Conservation (phyloP, 495 filamentous ascomycete genomes). For the Beverwykella pulmonaria region DNA sequence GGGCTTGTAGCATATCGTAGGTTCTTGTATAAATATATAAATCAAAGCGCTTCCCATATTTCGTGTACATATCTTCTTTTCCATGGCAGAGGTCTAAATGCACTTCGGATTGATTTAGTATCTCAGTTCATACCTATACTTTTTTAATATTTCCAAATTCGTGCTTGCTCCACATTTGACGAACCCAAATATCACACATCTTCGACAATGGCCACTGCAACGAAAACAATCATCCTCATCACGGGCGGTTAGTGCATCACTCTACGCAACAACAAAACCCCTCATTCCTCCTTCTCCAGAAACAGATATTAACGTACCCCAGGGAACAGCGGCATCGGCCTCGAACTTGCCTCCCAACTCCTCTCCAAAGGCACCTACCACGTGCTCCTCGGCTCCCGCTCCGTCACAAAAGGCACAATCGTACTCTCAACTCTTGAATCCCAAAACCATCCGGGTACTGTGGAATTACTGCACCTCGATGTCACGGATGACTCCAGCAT, state of each 20-base stretch:
- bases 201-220: neutral
- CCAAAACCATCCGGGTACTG: constrained; percentile 22
- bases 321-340: constrained; percentile 48
- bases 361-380: constrained; percentile 42
- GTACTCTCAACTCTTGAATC: constrained; percentile 42
- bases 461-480: constrained; percentile 31
- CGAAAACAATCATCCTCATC: constrained; percentile 26
- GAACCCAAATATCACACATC: neutral
- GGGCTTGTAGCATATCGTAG: too few relatives aligned
- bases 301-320: too few relatives aligned
- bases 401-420: constrained; percentile 39
- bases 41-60: too few relatives aligned
- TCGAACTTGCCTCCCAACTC: constrained; percentile 42
- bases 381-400: constrained; percentile 45
- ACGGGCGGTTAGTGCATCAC: constrained; percentile 22
- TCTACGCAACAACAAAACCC: too few relatives aligned
- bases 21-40: too few relatives aligned
- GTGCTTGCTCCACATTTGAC: too few relatives aligned
- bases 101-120: too few relatives aligned
- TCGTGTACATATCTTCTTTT: too few relatives aligned
- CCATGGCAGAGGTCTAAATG: too few relatives aligned
- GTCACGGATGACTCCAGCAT: constrained; percentile 39
- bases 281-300: neutral
- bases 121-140: too few relatives aligned
- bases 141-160: too few relatives aligned